phyloP scores from a whole-genome alignment of 2,329 filamentous ascomycete genomes.

The Erysiphe pulchra region DNA sequence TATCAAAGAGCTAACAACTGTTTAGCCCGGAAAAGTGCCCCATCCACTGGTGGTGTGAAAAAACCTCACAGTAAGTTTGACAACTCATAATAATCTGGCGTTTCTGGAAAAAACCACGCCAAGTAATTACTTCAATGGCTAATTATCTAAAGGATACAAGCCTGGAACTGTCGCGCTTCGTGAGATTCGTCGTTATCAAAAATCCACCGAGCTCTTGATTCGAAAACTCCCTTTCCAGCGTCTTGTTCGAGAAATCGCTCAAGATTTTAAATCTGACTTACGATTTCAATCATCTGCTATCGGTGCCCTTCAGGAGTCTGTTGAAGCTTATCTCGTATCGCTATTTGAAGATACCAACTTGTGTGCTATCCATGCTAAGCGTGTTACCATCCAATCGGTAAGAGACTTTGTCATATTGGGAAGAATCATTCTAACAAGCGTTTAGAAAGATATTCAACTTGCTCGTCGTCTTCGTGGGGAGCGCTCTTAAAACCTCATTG shows the following conservation, averaged over 20 bases:
- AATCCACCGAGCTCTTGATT: conserved; percentile 86
- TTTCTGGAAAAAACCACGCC: conserved; percentile 23
- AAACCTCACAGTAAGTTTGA: conserved; percentile 41
- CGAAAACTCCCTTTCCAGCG: conserved; percentile 96
- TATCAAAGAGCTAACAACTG: not conserved
- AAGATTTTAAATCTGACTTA: conserved; percentile 85
- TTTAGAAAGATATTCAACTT: conserved; percentile 1
- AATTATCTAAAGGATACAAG: conserved; percentile 1
- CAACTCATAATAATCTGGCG: conserved; percentile 36
- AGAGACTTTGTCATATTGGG: conserved; percentile 18
- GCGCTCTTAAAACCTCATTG: not conserved
- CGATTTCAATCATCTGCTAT: conserved; percentile 98
- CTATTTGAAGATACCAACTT: conserved; percentile 40
- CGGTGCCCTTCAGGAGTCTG: conserved; percentile 89
- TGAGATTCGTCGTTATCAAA: conserved; percentile 97
- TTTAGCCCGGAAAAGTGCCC: conserved; percentile 80
- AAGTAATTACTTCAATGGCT: not conserved
- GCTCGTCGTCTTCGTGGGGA: conserved; percentile 1
- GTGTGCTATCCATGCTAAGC: conserved; percentile 97
- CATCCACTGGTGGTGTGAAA: conserved; percentile 92
- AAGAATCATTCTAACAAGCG: not conserved
- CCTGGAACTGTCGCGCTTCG: conserved; percentile 74
- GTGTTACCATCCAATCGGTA: conserved; percentile 64
- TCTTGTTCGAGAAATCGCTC: conserved; percentile 86
- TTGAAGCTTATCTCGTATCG: conserved; percentile 94